Conservation (phyloP, 768 basidiomycete species). For the Naganishia antarctica region DNA sequence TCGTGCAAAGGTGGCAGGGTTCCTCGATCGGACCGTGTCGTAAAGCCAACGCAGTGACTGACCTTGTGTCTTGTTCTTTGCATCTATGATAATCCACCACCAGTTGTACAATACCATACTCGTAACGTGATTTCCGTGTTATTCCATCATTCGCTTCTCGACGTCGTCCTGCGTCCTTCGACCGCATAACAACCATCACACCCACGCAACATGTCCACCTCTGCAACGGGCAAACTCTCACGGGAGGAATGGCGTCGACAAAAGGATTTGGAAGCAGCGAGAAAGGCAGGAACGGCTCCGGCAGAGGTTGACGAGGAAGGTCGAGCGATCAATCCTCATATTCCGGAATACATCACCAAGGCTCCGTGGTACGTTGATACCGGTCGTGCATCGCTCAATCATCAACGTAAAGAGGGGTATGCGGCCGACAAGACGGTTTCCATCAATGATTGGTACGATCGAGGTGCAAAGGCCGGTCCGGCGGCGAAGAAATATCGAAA, state of each 20-base stretch:
- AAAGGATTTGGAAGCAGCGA: constrained; percentile 95
- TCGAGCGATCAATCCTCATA: constrained; percentile 94
- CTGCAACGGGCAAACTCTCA: constrained; percentile 72
- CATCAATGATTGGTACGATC: constrained; percentile 86
- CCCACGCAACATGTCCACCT: constrained; percentile 7
- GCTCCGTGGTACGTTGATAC: constrained; percentile 98
- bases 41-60: constrained; percentile 19
- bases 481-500: constrained; percentile 95
- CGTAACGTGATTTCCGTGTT: constrained; percentile 10
- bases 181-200: background rate
- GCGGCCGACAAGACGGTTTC: constrained; percentile 57
- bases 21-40: constrained; percentile 3
- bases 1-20: background rate
- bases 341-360: constrained; percentile 98
- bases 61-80: constrained; percentile 3
- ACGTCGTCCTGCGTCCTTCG: background rate
- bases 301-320: constrained; percentile 94
- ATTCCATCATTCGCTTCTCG: background rate
- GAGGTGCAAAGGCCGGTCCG: constrained; percentile 64
- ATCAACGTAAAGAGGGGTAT: constrained; percentile 64
- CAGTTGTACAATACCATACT: constrained; percentile 13
- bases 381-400: constrained; percentile 84
- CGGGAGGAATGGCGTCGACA: constrained; percentile 90
- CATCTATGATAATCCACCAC: constrained; percentile 8
- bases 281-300: constrained; percentile 96